These are phyloP conservation scores for Ophiostoma sp. DNA, from an alignment of 2,329 filamentous ascomycete genomes.

Conservation along the genomic window DNA sequence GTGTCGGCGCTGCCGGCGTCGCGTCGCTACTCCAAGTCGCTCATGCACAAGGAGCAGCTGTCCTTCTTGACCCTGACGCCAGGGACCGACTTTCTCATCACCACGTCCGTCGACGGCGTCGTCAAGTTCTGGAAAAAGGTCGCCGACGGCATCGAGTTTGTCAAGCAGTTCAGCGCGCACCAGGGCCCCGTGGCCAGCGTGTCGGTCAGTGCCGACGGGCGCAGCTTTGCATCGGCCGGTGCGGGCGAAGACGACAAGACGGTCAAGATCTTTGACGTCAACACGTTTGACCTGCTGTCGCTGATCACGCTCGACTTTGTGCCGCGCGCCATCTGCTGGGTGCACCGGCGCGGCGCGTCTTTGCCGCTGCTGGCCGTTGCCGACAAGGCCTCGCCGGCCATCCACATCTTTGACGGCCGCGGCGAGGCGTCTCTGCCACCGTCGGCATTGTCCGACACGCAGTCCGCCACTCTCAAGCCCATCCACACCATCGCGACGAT, in stretches of 20 bases:
- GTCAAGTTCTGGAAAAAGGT: constrained; percentile 99
- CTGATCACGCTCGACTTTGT: constrained; percentile 73
- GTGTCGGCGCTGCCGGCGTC: constrained; percentile 80
- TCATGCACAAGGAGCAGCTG: constrained; percentile 98
- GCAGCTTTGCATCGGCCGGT: constrained; percentile 88
- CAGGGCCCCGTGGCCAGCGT: constrained; percentile 76
- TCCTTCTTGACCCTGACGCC: constrained; percentile 84
- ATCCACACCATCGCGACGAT: constrained; percentile 72
- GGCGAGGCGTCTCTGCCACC: constrained; percentile 59
- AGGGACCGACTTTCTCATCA: constrained; percentile 90
- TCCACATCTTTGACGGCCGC: constrained; percentile 83
- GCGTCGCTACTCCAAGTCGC: constrained; percentile 80
- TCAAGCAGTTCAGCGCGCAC: constrained; percentile 95
- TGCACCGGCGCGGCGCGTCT: constrained; percentile 82
- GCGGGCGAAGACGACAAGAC: constrained; percentile 54
- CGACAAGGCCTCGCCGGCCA: constrained; percentile 63
- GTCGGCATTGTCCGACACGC: constrained; percentile 5
- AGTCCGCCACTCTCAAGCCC: constrained; percentile 44
- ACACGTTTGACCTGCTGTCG: constrained; percentile 81
- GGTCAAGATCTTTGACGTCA: constrained; percentile 74
- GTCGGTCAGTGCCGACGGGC: constrained; percentile 80
- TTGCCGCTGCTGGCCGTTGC: constrained; percentile 81
- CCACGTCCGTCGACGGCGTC: constrained; percentile 86
- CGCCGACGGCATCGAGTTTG: constrained; percentile 85
- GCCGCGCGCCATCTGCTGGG: constrained; percentile 83